Evolutionary conservation across 257 asterid genomes (phyloP), one percentile per base, ranked within the genome.

Genomic region (Lavandula angustifolia): DNA sequence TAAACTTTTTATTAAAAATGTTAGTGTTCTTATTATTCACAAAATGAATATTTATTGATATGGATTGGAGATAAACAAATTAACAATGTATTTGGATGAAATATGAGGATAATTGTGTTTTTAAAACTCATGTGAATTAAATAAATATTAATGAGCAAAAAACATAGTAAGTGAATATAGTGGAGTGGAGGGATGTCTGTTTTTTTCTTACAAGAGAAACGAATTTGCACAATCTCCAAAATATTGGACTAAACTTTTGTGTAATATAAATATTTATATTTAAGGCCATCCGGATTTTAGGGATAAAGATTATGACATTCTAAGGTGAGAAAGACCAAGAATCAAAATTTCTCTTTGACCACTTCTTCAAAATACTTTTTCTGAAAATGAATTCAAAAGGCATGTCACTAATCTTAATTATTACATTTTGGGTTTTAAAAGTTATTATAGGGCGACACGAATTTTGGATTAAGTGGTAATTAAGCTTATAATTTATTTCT

Each of bases 281-380:
- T 67, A 76, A 75, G 88, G 92, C 80, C 72, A 58, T 75, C 95
- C 97, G 82, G 95, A 74, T 80, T 85, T 90, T 78, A 80, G 77
- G 85, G 86, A 59, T 43, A 82, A 75, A 64, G 84, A 80, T 70
- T 64, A 63, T 64, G 73, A 73, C 76, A 73, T 70, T 70, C 80
- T 69, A 76, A 70, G 77, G 75, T 48, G 74, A 35, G 68, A 59
- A 69, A 53, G 77, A 77, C 82, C 79, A 55, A 54, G 75, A 80
- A 22, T 22, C 27, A 22, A 22, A 22, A 22, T 22, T 22, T 22
- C 27, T 22, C 83, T 72, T 82, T 82, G 88, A 83, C 88, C 69
- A 56, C 49, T 52, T 40, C 53, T 66, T 9, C 7, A 18, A 51
- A 60, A 40, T 40, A 37, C 2, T 37, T 4, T 37, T 33, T 33